Evolutionary conservation across 768 basidiomycete genomes (phyloP).

Genomic region (Xanthoconium purpureum): DNA sequence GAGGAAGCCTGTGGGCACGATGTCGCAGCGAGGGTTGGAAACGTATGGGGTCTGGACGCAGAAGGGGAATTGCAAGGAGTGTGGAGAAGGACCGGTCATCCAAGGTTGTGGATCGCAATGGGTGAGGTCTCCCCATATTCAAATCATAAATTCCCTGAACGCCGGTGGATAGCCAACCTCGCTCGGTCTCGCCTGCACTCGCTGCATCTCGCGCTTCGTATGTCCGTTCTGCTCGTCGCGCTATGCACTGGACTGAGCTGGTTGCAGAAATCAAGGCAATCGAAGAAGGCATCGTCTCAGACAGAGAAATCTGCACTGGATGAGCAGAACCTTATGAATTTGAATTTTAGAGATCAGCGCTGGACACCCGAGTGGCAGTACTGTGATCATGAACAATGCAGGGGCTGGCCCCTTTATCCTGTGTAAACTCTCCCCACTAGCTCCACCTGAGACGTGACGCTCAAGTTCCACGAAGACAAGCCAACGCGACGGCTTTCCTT

Average conservation of each 20-base stretch:
- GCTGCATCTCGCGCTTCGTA: constrained; percentile 31
- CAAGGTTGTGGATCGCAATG: constrained; percentile 35
- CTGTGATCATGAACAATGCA: background rate
- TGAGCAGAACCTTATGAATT: background rate
- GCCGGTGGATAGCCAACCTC: constrained; percentile 16
- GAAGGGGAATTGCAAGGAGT: constrained; percentile 59
- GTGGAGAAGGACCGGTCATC: constrained; percentile 32
- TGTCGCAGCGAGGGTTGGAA: constrained; percentile 42
- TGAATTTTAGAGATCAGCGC: background rate
- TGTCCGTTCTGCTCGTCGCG: background rate
- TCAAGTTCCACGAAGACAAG: background rate
- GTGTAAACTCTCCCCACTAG: background rate
- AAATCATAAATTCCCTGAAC: background rate
- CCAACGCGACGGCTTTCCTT: background rate
- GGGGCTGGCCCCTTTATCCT: background rate
- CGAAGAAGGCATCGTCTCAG: constrained; percentile 23
- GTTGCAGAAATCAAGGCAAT: constrained; percentile 29
- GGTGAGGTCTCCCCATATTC: constrained; percentile 8
- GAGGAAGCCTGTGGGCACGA: constrained; percentile 46
- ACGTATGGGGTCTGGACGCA: constrained; percentile 62
- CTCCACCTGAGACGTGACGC: background rate
- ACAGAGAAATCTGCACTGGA: constrained; percentile 11
- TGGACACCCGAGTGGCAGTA: background rate
- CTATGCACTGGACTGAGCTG: background rate
- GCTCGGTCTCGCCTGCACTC: constrained; percentile 26